phyloP scores from a whole-genome alignment of 768 basidiomycete species.

The Lepiota brunneoincarnata region DNA sequence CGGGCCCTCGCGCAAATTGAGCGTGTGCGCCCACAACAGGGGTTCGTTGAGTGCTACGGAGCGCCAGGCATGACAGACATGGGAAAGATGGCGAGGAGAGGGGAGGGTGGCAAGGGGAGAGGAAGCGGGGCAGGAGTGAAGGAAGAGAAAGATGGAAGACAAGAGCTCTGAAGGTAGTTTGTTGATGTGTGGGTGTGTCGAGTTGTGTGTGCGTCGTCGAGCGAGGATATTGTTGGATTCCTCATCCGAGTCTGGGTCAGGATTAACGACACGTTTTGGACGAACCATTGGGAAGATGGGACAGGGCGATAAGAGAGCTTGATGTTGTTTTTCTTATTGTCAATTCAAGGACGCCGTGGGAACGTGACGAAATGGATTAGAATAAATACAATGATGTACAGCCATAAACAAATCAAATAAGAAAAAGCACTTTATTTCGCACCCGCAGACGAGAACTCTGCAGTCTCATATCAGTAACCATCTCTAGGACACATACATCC shows the following conservation, averaged over 20 bases:
- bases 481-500: not conserved
- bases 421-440: constrained; percentile 13
- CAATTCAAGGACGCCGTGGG: not conserved
- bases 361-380: constrained; percentile 7
- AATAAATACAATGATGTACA: constrained; percentile 18
- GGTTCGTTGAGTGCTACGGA: not conserved
- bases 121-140: not conserved
- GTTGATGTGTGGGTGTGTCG: not conserved
- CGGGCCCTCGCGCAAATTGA: constrained; percentile 6
- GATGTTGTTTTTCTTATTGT: not conserved
- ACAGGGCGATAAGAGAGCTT: not conserved
- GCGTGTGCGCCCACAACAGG: constrained; percentile 1
- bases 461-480: not conserved
- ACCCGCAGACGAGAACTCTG: constrained; percentile 19
- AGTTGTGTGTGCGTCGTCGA: not conserved
- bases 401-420: constrained; percentile 14
- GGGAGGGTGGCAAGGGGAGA: not conserved
- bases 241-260: not conserved
- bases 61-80: constrained; percentile 8
- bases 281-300: not conserved
- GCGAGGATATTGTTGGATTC: not conserved
- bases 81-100: not conserved
- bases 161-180: constrained; percentile 3
- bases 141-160: not conserved
- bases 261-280: not conserved